Evolutionary conservation across 2,329 filamentous ascomycete genomes (phyloP), one percentile per base, ranked within the genome.

Genomic region (Talaromyces amestolkiae): DNA sequence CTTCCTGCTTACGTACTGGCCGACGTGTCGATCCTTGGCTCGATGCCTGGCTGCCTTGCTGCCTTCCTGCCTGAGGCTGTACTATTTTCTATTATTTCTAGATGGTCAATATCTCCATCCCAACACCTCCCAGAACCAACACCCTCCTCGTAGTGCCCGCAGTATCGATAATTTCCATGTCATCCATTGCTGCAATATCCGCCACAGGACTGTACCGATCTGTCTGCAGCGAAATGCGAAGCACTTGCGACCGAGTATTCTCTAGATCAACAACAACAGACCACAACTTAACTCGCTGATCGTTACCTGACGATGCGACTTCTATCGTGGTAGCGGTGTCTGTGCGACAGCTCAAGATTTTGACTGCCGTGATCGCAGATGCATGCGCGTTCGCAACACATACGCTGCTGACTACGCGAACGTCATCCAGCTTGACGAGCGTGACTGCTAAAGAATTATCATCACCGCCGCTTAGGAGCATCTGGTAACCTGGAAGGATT

Each of bases 391-490:
- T 74, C 3, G 78, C 75, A 45, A 81, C 72, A 1, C 75, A 72
- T 2, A 79, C 65, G 0, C 75, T 79, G 27, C 67, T 67, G 11
- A 79, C 72, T 17, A 65, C 62, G n/a, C 62, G 66, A 15, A 47
- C 33, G 35, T 62, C 35, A 11, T 58, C 53, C 3, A 72, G 71
- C 17, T 60, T 70, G 33, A 83, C 70, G 37, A 84, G 73, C 0
- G 84, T 85, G 11, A 91, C 72, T 0, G 85, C 89, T 0, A 98
- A 76, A 3, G 90, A 89, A 68, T 95, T 95, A 76, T 98, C 95
- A 71, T 99, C 95, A 24, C 95, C 93, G 31, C 91, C 92, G 0
- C 92, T 93, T 4, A 91, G 76, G 19, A 96, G 73, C 0, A 91
- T 69, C 69, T 80, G 70, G 61, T 77, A 69, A n/a, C 70, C 71